Percentiles rank a stretch among this genome's conserved stretches.
phyloP scores from a whole-genome alignment of 1,284 basidiomycete genomes.

The Cutaneotrichosporon dermatis region DNA sequence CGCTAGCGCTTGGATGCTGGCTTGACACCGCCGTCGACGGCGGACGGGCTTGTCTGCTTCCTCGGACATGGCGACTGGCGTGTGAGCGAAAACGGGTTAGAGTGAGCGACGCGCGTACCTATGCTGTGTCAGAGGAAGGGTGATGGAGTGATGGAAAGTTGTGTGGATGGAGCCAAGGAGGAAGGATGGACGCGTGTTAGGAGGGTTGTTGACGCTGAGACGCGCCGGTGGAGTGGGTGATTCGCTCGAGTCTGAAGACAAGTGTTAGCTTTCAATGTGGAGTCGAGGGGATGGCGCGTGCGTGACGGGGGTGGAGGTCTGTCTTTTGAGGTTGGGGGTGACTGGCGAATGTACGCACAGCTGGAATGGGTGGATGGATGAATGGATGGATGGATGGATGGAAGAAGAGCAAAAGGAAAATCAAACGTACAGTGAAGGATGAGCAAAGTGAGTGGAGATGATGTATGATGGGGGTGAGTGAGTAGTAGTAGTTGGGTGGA shows the following conservation, averaged over 20 bases:
- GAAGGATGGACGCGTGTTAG: background rate
- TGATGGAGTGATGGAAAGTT: background rate
- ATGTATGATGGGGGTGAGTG: too few species aligned
- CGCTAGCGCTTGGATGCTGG: conserved; percentile 27
- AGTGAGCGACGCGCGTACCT: conserved; percentile 5
- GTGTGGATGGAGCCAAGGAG: background rate
- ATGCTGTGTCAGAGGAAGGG: background rate
- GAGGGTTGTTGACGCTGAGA: conserved; percentile 4
- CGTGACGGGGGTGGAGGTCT: too few species aligned
- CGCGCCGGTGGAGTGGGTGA: conserved; percentile 4
- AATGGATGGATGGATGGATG: background rate
- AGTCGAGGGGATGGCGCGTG: too few species aligned
- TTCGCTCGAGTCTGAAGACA: too few species aligned
- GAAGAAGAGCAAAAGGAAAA: too few species aligned
- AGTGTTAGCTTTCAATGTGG: too few species aligned
- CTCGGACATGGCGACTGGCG: conserved; percentile 15
- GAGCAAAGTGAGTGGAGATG: background rate
- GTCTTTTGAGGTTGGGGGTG: too few species aligned
- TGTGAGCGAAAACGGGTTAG: background rate
- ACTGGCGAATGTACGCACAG: too few species aligned
- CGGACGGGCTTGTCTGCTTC: conserved; percentile 10
- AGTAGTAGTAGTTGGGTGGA: background rate
- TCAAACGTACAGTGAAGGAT: too few species aligned
- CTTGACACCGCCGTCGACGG: conserved; percentile 26
- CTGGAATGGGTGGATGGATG: conserved; percentile 7